Evolutionary conservation across 768 basidiomycete genomes (phyloP).

Genomic region (Obba rivulosa): DNA sequence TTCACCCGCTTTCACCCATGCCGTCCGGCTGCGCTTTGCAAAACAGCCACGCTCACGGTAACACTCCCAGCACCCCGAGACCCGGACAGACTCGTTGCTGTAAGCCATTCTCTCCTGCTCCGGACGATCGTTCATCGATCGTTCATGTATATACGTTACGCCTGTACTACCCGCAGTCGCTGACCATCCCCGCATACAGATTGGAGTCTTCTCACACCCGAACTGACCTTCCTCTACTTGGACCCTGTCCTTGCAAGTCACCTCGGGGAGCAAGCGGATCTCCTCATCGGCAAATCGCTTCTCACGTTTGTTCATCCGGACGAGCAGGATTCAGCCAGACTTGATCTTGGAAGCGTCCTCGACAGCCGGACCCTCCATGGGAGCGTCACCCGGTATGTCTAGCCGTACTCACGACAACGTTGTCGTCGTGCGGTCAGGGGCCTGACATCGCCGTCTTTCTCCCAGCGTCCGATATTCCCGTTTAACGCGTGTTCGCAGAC

Average conservation of each 20-base stretch:
- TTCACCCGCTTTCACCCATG: constrained; percentile 25
- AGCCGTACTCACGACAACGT: constrained; percentile 9
- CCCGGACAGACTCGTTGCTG: constrained; percentile 74
- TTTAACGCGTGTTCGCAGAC: constrained; percentile 64
- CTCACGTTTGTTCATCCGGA: constrained; percentile 82
- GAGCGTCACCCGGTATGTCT: constrained; percentile 67
- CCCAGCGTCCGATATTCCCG: constrained; percentile 75
- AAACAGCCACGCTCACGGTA: too few relatives aligned
- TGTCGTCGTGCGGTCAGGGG: constrained; percentile 8
- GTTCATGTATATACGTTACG: constrained; percentile 34
- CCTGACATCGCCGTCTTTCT: constrained; percentile 15
- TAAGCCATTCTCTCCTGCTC: constrained; percentile 36
- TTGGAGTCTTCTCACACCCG: constrained; percentile 75
- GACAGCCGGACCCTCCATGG: constrained; percentile 74
- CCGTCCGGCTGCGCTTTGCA: constrained; percentile 13
- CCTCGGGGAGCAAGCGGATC: constrained; percentile 64
- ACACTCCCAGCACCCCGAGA: constrained; percentile 36
- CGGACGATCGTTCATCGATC: constrained; percentile 34
- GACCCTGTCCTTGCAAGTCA: constrained; percentile 75
- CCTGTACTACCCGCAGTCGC: constrained; percentile 15
- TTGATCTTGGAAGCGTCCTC: constrained; percentile 70
- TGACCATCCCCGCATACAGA: constrained; percentile 39
- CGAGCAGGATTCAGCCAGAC: constrained; percentile 67
- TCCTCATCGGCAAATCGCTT: constrained; percentile 65
- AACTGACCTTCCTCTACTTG: constrained; percentile 75